Evolutionary conservation across 306 rosid genomes (phyloP).

Genomic region (Inga oerstediana): DNA sequence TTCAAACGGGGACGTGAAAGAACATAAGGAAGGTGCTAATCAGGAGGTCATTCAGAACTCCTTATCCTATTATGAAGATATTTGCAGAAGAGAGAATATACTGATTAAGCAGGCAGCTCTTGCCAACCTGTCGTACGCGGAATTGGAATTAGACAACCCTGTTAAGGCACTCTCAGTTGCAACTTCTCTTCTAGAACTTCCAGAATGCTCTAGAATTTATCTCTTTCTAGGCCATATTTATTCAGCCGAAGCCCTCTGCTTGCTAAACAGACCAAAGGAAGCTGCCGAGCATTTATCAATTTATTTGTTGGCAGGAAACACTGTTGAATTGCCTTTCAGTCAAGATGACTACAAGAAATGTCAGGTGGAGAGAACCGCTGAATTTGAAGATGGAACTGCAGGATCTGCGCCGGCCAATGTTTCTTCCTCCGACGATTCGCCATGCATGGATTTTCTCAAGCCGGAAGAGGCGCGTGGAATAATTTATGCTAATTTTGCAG

Average conservation of each 20-base stretch:
- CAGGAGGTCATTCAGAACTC: constrained; percentile 88
- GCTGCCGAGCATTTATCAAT: constrained; percentile 74
- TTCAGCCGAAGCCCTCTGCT: constrained; percentile 97
- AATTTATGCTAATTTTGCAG: constrained; percentile 80
- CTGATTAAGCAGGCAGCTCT: constrained; percentile 86
- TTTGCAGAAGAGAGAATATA: constrained; percentile 65
- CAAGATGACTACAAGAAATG: constrained; percentile 76
- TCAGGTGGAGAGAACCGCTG: constrained; percentile 59
- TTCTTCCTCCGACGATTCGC: constrained; percentile 46
- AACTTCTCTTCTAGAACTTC: constrained; percentile 70
- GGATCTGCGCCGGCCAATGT: constrained; percentile 57
- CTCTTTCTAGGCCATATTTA: constrained; percentile 76
- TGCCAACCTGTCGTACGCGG: constrained; percentile 85
- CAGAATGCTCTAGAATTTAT: constrained; percentile 86
- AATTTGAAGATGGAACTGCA: constrained; percentile 67
- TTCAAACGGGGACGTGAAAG: constrained; percentile 80
- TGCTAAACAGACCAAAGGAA: constrained; percentile 81
- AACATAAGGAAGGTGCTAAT: constrained; percentile 75
- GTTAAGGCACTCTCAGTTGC: constrained; percentile 71
- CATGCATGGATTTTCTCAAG: constrained; percentile 59
- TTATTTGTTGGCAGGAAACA: constrained; percentile 70
- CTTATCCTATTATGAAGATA: constrained; percentile 66
- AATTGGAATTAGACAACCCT: constrained; percentile 87
- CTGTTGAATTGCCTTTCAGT: constrained; percentile 71
- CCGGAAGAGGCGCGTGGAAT: constrained; percentile 91